Percentiles rank a stretch among this genome's conserved stretches.
These are phyloP conservation scores for Exserohilum rostratum DNA, from an alignment of 2,329 filamentous ascomycete genomes.

Conservation along the genomic window DNA sequence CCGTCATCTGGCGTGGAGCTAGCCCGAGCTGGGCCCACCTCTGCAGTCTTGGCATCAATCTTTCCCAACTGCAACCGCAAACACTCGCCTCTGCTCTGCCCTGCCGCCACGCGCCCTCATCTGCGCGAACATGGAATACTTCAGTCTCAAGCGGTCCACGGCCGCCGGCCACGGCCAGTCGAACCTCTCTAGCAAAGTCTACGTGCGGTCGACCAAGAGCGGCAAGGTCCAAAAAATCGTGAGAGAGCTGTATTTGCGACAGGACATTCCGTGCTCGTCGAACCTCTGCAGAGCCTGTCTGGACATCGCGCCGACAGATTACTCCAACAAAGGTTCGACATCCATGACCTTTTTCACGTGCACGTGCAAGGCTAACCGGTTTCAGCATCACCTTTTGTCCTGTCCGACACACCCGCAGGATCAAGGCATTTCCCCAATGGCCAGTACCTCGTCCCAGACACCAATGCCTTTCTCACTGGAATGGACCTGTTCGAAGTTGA, in stretches of 20 bases:
- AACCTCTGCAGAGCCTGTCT: conserved; percentile 81
- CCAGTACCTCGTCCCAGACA: conserved; percentile 94
- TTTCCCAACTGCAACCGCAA: conserved; percentile 27
- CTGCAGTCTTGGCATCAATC: conserved; percentile 38
- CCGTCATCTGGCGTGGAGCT: conserved; percentile 41
- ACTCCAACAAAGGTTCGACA: conserved; percentile 71
- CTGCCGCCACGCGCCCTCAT: conserved; percentile 6
- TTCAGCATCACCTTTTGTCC: conserved; percentile 78
- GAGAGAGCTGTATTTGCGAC: conserved; percentile 90
- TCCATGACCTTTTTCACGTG: conserved; percentile 8
- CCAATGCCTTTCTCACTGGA: conserved; percentile 90
- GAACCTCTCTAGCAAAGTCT: conserved; percentile 93
- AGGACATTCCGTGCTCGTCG: conserved; percentile 97
- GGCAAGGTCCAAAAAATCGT: conserved; percentile 99
- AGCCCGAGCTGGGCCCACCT: conserved; percentile 16
- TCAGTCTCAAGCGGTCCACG: conserved; percentile 65
- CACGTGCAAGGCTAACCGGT: conserved; percentile 23
- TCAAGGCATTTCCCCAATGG: conserved; percentile 83
- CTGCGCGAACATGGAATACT: conserved; percentile 40
- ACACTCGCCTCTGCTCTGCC: neutral
- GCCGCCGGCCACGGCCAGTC: conserved; percentile 62
- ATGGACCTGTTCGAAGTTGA: conserved; percentile 98
- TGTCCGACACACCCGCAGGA: conserved; percentile 85
- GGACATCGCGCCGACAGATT: conserved; percentile 76
- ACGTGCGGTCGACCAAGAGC: conserved; percentile 90